Conservation (phyloP, 345 rosid species). For the Garcia nutans region DNA sequence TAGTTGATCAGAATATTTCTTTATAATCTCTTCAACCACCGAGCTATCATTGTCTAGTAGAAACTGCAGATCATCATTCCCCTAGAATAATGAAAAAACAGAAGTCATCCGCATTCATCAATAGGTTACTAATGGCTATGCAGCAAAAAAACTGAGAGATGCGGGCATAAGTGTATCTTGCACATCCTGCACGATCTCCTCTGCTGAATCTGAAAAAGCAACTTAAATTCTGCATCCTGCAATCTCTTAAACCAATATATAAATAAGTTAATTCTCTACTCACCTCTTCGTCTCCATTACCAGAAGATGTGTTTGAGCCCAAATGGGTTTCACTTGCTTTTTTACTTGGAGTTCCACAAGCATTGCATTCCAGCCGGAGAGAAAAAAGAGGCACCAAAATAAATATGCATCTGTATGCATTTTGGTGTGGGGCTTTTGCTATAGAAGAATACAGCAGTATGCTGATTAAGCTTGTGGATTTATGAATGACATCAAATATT, state of each 20-base stretch:
- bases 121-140: neutral
- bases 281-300: constrained; percentile 25
- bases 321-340: constrained; percentile 14
- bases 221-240: constrained; percentile 12
- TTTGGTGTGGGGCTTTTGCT: neutral
- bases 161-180: neutral
- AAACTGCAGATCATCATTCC: constrained; percentile 46
- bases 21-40: constrained; percentile 35
- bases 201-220: neutral
- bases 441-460: neutral
- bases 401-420: neutral
- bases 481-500: too few relatives aligned
- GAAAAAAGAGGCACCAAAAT: constrained; percentile 17
- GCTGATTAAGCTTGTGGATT: neutral
- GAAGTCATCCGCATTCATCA: neutral
- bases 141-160: too few relatives aligned
- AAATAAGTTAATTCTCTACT: neutral
- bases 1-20: constrained; percentile 50
- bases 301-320: constrained; percentile 17
- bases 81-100: constrained; percentile 24
- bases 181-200: neutral
- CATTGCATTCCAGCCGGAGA: constrained; percentile 17
- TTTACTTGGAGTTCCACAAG: constrained; percentile 7
- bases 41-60: constrained; percentile 36
- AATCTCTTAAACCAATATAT: constrained; percentile 6